Evolutionary conservation across 805 yeast species (phyloP).

Genomic region (Teunomyces pallodes): DNA sequence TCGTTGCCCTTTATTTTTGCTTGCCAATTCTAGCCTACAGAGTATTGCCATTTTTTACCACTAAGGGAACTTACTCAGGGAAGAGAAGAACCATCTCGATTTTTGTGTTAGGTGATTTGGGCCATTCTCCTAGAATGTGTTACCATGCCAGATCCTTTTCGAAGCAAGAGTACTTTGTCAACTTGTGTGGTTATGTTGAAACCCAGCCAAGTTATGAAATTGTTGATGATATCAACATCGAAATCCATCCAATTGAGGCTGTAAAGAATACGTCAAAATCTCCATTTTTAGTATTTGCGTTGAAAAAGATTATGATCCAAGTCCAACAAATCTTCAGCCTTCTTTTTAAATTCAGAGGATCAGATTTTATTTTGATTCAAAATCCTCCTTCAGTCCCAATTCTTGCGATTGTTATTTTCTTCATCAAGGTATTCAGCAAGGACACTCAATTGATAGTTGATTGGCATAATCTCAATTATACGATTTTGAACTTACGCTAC

Average conservation of each 20-base stretch:
- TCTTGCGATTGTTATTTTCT: conserved; percentile 58
- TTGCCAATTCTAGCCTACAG: conserved; percentile 45
- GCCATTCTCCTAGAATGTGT: conserved; percentile 92
- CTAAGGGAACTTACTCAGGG: conserved; percentile 19
- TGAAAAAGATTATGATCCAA: conserved; percentile 59
- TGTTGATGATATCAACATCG: conserved; percentile 48
- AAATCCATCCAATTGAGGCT: conserved; percentile 46
- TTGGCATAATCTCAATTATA: conserved; percentile 94
- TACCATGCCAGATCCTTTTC: conserved; percentile 83
- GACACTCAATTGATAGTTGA: conserved; percentile 73
- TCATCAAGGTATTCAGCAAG: conserved; percentile 46
- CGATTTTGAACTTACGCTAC: conserved; percentile 70
- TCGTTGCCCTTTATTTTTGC: conserved; percentile 45
- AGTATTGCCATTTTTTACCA: conserved; percentile 35
- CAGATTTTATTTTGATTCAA: conserved; percentile 71
- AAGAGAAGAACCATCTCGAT: conserved; percentile 58
- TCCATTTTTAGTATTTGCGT: conserved; percentile 59
- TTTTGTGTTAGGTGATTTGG: conserved; percentile 87
- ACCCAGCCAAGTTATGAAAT: conserved; percentile 51
- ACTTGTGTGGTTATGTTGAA: conserved; percentile 79
- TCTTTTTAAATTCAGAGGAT: conserved; percentile 54
- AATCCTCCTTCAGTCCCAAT: conserved; percentile 94
- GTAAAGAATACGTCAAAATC: conserved; percentile 36
- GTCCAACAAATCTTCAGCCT: conserved; percentile 43
- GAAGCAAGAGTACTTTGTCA: conserved; percentile 68